Evolutionary conservation across 306 rosid species (phyloP).

Genomic region (Corylus heterophylla): DNA sequence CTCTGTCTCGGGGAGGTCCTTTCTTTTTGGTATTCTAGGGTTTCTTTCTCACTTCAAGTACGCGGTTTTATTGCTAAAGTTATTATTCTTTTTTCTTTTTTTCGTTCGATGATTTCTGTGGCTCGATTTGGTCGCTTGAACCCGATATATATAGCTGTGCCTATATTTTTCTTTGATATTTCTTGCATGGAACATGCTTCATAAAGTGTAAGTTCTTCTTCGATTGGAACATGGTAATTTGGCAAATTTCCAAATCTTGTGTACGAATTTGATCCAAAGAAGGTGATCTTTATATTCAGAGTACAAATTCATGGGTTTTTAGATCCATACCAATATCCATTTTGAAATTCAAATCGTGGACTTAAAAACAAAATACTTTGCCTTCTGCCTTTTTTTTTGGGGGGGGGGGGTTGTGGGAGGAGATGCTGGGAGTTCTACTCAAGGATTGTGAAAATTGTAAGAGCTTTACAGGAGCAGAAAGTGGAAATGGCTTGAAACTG

Average conservation of each 20-base stretch:
- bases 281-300: neutral
- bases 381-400: too few species aligned
- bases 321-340: neutral
- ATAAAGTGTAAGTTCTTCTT: neutral
- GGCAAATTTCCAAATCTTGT: neutral
- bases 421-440: neutral
- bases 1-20: neutral
- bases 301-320: neutral
- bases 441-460: neutral
- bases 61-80: neutral
- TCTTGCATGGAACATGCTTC: neutral
- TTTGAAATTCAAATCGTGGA: neutral
- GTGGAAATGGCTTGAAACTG: neutral
- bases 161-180: neutral
- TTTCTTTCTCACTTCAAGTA: neutral
- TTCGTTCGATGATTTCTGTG: neutral
- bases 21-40: neutral
- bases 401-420: too few species aligned
- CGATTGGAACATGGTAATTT: neutral
- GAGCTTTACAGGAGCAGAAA: neutral
- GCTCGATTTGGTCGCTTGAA: neutral
- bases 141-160: neutral
- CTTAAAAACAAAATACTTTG: neutral
- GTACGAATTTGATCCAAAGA: neutral
- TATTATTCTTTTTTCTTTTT: neutral